A percentile compares a stretch with the other conserved stretches of the same genome.
These are phyloP conservation scores for Eucalyptus regnans DNA, from an alignment of 345 rosid genomes.

Conservation along the genomic window DNA sequence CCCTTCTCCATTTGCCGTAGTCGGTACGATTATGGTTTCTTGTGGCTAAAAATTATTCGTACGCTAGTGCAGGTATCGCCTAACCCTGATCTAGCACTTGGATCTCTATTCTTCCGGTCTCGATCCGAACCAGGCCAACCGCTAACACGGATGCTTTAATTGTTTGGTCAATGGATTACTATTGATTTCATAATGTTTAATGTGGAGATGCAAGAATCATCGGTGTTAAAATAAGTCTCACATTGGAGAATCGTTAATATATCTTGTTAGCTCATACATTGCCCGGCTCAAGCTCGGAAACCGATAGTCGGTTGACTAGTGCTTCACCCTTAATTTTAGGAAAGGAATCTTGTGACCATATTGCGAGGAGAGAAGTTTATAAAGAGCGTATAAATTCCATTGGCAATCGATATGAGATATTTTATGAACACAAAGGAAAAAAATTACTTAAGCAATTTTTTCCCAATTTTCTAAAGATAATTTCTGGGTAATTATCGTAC, in stretches of 20 bases:
- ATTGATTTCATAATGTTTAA: neutral
- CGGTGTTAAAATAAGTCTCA: neutral
- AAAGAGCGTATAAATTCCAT: neutral
- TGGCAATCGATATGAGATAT: accelerated
- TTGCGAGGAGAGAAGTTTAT: accelerated
- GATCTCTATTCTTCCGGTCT: neutral
- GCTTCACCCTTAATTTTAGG: neutral
- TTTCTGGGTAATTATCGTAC: neutral
- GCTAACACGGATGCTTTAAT: neutral
- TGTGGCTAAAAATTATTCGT: neutral
- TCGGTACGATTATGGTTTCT: neutral
- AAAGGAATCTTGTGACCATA: neutral
- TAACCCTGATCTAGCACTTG: neutral
- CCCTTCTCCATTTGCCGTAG: neutral
- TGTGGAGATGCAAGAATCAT: neutral
- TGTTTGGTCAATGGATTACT: neutral
- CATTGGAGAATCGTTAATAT: neutral
- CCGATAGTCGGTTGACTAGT: neutral
- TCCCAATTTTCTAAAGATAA: neutral
- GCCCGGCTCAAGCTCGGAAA: accelerated
- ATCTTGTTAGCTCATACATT: neutral
- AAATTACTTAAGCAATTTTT: neutral
- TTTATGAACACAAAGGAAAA: neutral
- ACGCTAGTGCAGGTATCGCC: neutral
- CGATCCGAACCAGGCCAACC: neutral